These are phyloP conservation scores for Simmondsia chinensis DNA, from an alignment of 148 eudicot genomes.

Conservation along the genomic window DNA sequence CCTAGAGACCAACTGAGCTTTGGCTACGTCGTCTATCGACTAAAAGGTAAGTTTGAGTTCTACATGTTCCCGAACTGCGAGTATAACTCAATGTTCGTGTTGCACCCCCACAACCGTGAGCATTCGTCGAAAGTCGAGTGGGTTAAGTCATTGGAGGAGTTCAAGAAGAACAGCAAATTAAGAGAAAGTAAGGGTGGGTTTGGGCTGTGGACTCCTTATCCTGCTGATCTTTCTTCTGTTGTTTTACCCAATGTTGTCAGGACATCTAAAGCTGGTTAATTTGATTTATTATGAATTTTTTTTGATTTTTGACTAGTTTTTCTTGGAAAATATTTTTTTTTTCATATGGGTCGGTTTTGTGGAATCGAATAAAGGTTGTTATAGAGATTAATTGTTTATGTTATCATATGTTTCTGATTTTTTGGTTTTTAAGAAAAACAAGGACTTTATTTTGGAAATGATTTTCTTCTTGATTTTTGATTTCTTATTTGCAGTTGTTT, in stretches of 20 bases:
- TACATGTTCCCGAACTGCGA: slow-evolving; percentile 96
- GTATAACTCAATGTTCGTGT: slow-evolving; percentile 65
- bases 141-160: slow-evolving; percentile 73
- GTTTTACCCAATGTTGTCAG: slow-evolving; percentile 68
- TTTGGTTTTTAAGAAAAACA: no score
- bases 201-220: slow-evolving; percentile 97
- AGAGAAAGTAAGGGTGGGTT: slow-evolving; percentile 85
- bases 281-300: no score
- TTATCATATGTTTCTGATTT: no score
- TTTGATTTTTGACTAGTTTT: no score
- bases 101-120: slow-evolving; percentile 89
- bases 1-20: slow-evolving; percentile 98
- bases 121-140: slow-evolving; percentile 93
- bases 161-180: slow-evolving; percentile 47
- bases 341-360: no score
- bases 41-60: slow-evolving; percentile 53
- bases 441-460: no score
- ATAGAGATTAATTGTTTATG: no score
- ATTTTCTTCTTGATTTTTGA: no score
- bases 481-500: no score
- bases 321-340: no score
- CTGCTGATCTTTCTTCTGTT: slow-evolving; percentile 61
- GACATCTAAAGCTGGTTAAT: slow-evolving; percentile 81
- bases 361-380: no score
- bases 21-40: slow-evolving; percentile 77